phyloP scores from a whole-genome alignment of 371 early-diverging fungal genomes.

The Mucor piriformis region DNA sequence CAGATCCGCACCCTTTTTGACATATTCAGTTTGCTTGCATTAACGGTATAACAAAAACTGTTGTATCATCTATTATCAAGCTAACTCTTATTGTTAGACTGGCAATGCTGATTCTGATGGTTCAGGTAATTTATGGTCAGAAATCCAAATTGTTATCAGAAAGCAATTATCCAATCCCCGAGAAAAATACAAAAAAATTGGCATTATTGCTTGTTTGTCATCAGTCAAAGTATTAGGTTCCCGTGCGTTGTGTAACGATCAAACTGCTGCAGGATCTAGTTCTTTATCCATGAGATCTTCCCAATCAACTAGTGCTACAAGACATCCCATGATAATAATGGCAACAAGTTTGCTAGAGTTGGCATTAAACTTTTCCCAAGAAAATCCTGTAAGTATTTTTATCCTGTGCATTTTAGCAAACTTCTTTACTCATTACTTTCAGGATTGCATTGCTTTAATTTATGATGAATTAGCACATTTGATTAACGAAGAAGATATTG shows the following conservation, averaged over 20 bases:
- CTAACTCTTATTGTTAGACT: slow-evolving; percentile 8
- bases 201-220: slow-evolving; percentile 76
- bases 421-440: background rate
- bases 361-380: slow-evolving; percentile 45
- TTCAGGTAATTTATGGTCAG: slow-evolving; percentile 54
- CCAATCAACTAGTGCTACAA: slow-evolving; percentile 6
- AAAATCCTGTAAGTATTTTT: slow-evolving; percentile 50
- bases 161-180: slow-evolving; percentile 80
- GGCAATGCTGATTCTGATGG: slow-evolving; percentile 21
- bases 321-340: slow-evolving; percentile 48
- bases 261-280: slow-evolving; percentile 20
- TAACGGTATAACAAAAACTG: slow-evolving; percentile 45
- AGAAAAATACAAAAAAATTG: slow-evolving; percentile 75
- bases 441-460: slow-evolving; percentile 62
- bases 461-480: slow-evolving; percentile 77
- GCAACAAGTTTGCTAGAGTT: slow-evolving; percentile 52
- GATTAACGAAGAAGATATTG: slow-evolving; percentile 53
- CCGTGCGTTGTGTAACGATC: slow-evolving; percentile 25
- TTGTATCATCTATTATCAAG: no score
- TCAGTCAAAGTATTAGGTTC: slow-evolving; percentile 70
- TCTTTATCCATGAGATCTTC: slow-evolving; percentile 1
- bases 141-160: slow-evolving; percentile 76
- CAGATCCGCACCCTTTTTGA: slow-evolving; percentile 75
- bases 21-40: slow-evolving; percentile 68
- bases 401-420: background rate